Evolutionary conservation across 371 early-diverging fungal genomes (phyloP).

Genomic region (Coemansia sp.): DNA sequence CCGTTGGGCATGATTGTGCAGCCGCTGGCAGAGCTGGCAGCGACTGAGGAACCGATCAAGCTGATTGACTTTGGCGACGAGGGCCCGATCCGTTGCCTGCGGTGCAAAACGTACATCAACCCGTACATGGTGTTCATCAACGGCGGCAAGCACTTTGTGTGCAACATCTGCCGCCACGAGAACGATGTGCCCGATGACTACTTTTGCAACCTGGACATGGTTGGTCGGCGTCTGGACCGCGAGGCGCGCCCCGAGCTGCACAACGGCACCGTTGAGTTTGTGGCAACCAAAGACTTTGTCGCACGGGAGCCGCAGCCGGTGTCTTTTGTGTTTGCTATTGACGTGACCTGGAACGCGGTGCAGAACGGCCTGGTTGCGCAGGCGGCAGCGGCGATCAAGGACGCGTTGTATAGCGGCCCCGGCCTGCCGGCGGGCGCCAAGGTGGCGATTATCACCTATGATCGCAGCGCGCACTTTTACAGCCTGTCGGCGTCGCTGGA

Average conservation of each 20-base stretch:
- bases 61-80: constrained; percentile 86
- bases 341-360: constrained; percentile 83
- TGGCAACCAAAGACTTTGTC: constrained; percentile 70
- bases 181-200: constrained; percentile 83
- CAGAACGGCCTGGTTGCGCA: constrained; percentile 77
- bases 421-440: constrained; percentile 59
- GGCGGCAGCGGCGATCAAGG: constrained; percentile 64
- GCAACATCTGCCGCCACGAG: constrained; percentile 88
- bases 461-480: constrained; percentile 92
- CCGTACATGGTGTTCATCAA: constrained; percentile 82
- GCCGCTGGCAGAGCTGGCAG: constrained; percentile 79
- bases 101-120: constrained; percentile 95
- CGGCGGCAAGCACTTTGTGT: constrained; percentile 86
- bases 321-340: constrained; percentile 86
- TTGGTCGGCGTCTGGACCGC: constrained; percentile 80
- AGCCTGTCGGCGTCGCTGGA: constrained; percentile 75
- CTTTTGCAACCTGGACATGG: constrained; percentile 91
- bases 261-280: constrained; percentile 87
- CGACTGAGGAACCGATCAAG: constrained; percentile 77
- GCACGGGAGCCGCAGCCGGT: constrained; percentile 66
- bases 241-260: constrained; percentile 88
- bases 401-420: constrained; percentile 65
- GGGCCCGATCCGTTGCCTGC: constrained; percentile 88
- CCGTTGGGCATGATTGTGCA: constrained; percentile 90
- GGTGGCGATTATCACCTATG: constrained; percentile 89